Conservation (phyloP, 495 filamentous ascomycete genomes). For the Aspergillus carlsbadensis region DNA sequence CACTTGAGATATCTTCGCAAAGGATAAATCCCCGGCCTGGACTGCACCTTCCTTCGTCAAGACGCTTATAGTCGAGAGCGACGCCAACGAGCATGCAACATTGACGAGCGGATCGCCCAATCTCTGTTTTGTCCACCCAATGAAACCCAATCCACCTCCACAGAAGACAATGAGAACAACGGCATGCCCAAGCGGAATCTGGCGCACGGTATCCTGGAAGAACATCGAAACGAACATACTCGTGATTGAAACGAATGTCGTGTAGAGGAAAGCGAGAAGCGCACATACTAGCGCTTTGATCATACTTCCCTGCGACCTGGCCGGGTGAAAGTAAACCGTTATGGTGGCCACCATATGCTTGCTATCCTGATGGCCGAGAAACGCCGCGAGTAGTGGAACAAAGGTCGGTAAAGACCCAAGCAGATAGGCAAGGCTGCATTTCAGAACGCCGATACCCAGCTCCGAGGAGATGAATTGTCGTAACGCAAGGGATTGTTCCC, state of each 20-base stretch:
- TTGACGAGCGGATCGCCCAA: slow-evolving; percentile 85
- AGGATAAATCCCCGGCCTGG: slow-evolving; percentile 73
- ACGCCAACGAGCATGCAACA: slow-evolving; percentile 84
- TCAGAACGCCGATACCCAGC: slow-evolving; percentile 74
- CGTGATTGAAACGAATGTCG: slow-evolving; percentile 72
- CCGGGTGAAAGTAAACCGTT: slow-evolving; percentile 96
- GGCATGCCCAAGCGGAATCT: slow-evolving; percentile 71
- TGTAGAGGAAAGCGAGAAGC: slow-evolving; percentile 77
- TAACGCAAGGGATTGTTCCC: slow-evolving; percentile 17
- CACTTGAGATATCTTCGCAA: slow-evolving; percentile 82
- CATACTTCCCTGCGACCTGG: slow-evolving; percentile 86
- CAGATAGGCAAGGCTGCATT: slow-evolving; percentile 91
- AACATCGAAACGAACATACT: slow-evolving; percentile 85
- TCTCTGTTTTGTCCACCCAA: slow-evolving; percentile 91
- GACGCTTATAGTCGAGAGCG: slow-evolving; percentile 88
- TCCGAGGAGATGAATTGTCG: slow-evolving; percentile 50
- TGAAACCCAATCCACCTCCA: slow-evolving; percentile 83
- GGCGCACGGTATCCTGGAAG: slow-evolving; percentile 61
- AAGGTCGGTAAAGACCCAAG: slow-evolving; percentile 88
- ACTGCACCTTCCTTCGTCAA: slow-evolving; percentile 90
- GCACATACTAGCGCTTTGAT: slow-evolving; percentile 84
- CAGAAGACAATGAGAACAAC: slow-evolving; percentile 85
- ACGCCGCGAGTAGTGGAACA: slow-evolving; percentile 65
- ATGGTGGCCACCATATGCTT: slow-evolving; percentile 95
- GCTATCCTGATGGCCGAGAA: slow-evolving; percentile 84